Evolutionary conservation across 805 yeast species (phyloP).

Genomic region (Dipodascopsis uninucleata): DNA sequence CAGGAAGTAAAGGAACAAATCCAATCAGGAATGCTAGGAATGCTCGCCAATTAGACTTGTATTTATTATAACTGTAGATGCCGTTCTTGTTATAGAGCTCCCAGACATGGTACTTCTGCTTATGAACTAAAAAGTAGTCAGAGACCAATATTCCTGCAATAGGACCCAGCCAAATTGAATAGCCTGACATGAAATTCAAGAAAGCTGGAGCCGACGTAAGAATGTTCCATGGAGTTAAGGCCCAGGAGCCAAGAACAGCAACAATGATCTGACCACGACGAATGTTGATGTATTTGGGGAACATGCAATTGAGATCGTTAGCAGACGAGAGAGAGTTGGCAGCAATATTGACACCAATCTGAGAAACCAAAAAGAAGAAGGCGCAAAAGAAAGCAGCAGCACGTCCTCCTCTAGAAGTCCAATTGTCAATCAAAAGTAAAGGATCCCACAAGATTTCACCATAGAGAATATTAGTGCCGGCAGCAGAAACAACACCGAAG

Average conservation of each 20-base stretch:
- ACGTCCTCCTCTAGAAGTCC: constrained; percentile 11
- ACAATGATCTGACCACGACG: constrained; percentile 47
- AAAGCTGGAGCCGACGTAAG: constrained; percentile 40
- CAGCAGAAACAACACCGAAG: constrained; percentile 6
- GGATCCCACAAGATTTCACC: constrained; percentile 11
- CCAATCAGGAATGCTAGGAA: constrained; percentile 40
- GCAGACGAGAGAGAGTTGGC: constrained; percentile 44
- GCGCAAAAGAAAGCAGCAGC: constrained; percentile 13
- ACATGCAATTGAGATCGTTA: constrained; percentile 42
- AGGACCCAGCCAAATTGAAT: constrained; percentile 44
- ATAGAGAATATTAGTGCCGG: constrained; percentile 8
- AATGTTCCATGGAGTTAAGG: constrained; percentile 43
- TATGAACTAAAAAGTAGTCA: constrained; percentile 45
- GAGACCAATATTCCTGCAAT: constrained; percentile 40
- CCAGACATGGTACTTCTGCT: constrained; percentile 41
- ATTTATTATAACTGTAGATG: constrained; percentile 43
- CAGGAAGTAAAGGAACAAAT: constrained; percentile 31
- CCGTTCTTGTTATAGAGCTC: constrained; percentile 43
- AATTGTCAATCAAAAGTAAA: constrained; percentile 2
- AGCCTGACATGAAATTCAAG: constrained; percentile 38
- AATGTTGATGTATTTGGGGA: constrained; percentile 46
- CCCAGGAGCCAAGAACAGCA: constrained; percentile 35
- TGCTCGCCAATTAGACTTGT: constrained; percentile 47
- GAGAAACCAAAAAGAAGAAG: constrained; percentile 51
- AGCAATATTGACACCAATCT: constrained; percentile 66